Percentiles rank a stretch among this genome's conserved stretches.
These are phyloP conservation scores for Hydrangea macrophylla DNA, from an alignment of 148 eudicot species.

Conservation along the genomic window DNA sequence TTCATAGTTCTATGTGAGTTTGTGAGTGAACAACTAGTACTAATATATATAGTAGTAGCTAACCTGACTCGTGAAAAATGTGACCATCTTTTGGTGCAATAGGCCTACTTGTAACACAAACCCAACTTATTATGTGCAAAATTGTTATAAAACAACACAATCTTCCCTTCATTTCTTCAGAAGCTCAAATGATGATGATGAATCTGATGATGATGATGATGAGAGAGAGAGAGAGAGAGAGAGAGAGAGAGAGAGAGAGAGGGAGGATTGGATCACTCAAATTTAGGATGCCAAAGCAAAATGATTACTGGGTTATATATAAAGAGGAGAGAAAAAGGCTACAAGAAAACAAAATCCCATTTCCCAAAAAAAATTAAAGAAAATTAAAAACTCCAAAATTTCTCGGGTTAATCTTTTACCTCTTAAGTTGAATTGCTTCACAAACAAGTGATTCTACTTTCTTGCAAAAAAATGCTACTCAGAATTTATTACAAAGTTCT, in stretches of 20 bases:
- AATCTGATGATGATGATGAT: not conserved
- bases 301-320: slow-evolving; percentile 10
- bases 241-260: no score
- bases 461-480: not conserved
- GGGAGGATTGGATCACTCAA: slow-evolving; percentile 1
- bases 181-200: slow-evolving; percentile 29
- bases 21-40: no score
- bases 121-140: slow-evolving; percentile 47
- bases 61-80: slow-evolving; percentile 15
- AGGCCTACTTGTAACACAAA: slow-evolving; percentile 49
- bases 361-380: slow-evolving; percentile 37
- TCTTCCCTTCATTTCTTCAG: slow-evolving; percentile 28
- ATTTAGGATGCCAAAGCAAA: not conserved
- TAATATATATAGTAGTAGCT: not conserved
- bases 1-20: not conserved
- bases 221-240: not conserved
- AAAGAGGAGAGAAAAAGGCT: not conserved
- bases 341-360: slow-evolving; percentile 19
- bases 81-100: slow-evolving; percentile 30
- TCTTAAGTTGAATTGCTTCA: slow-evolving; percentile 32
- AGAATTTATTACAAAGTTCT: no score
- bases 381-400: slow-evolving; percentile 17
- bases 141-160: slow-evolving; percentile 28
- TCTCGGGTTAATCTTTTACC: slow-evolving; percentile 27
- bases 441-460: slow-evolving; percentile 43